Base-by-base conservation (phyloP, 768 basidiomycete species). In the button mushroom (Agaricus bisporus) region DNA sequence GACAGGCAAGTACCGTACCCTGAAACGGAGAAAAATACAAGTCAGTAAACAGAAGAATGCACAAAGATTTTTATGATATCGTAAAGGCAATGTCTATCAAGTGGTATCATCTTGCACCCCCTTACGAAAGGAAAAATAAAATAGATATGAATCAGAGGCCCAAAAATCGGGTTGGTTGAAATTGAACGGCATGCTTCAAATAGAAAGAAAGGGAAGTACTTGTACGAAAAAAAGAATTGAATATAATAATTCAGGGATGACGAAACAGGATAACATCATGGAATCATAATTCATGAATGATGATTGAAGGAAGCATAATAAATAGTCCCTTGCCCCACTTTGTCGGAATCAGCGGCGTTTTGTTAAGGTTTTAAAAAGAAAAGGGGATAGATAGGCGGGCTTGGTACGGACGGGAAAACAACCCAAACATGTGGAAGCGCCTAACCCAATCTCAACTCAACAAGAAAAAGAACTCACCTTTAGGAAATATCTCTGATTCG, bases 401-500 rank as follows among this genome's bases (percentile, higher is more conserved):
- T 38, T 46, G 17, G 35, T 22, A 44, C 32, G 38, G 10, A n/a
- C 32, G n/a, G 28, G 37, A 36, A 14, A 45, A 41, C 29, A 20
- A 50, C 47, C 20, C n/a, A 42, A 35, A 60, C 22, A 22, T 22
- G 22, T 22, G 22, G 22, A 22, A 22, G 22, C 1, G 22, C 22
- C 22, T 4, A 22, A 22, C 22, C 1, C 1, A 22, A 22, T 22
- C 22, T 22, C 22, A 22, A 22, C 22, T 22, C 22, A 22, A 2
- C 22, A 22, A 22, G 22, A 22, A 22, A 22, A 22, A 22, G 22
- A 22, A 22, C 64, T 55, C 50, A 74, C 85, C 83, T 65, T 85
- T 81, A 17, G 86, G 86, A 61, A 88, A 89, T 42, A 88, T 72
- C 32, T 82, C 78, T 61, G 87, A 84, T 18, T 68, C 72, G 37